Evolutionary conservation across 176 grass and related monocot genomes (phyloP).

Genomic region (bread wheat (Triticum aestivum)): DNA sequence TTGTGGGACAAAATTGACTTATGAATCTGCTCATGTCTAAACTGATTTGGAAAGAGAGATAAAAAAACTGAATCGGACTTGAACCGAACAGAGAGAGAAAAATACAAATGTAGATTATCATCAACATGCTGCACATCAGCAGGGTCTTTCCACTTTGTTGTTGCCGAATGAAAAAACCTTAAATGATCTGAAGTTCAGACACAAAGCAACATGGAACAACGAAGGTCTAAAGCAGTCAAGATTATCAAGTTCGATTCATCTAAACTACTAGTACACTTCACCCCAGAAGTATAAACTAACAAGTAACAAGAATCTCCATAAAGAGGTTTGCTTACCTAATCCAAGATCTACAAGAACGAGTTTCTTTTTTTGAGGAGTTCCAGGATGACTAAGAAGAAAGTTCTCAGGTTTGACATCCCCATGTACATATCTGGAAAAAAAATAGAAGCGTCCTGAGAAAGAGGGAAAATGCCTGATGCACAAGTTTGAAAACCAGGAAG

Average conservation of each 20-base stretch:
- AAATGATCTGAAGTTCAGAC: conserved; percentile 19
- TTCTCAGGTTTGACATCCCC: conserved; percentile 93
- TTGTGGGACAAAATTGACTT: no score
- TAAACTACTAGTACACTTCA: conserved; percentile 10
- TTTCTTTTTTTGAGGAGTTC: conserved; percentile 84
- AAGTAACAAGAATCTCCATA: background rate
- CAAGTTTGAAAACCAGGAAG: conserved; percentile 19
- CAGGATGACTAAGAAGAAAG: conserved; percentile 79
- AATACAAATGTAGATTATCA: conserved; percentile 41
- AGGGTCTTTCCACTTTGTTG: conserved; percentile 79
- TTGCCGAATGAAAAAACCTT: conserved; percentile 29
- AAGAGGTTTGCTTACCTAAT: conserved; percentile 52
- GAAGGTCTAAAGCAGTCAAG: conserved; percentile 1
- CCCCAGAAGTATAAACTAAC: background rate
- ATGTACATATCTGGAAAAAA: conserved; percentile 66
- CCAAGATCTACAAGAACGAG: conserved; percentile 93
- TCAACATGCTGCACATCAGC: conserved; percentile 56
- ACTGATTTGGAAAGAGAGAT: no score
- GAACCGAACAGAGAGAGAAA: no score
- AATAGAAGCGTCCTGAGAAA: background rate
- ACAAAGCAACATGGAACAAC: conserved; percentile 12
- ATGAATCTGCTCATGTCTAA: no score
- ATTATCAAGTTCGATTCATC: conserved; percentile 9
- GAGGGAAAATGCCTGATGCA: background rate
- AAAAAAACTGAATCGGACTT: no score